phyloP scores from a whole-genome alignment of 345 rosid genomes.

The Hibiscus mutabilis region DNA sequence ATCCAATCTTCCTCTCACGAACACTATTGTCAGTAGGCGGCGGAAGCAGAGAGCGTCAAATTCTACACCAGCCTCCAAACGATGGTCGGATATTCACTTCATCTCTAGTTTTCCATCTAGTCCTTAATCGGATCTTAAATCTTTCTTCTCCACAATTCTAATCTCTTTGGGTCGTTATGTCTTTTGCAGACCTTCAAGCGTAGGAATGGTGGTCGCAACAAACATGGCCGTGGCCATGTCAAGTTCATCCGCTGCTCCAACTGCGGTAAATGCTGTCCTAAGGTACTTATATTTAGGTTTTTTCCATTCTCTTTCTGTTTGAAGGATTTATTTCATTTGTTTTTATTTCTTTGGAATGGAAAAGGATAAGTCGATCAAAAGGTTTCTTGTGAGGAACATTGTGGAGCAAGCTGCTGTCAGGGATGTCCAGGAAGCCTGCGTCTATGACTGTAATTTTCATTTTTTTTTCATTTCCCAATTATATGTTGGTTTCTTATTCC shows the following conservation, averaged over 20 bases:
- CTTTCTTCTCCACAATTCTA: background rate
- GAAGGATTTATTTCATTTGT: background rate
- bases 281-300: slow-evolving; percentile 25
- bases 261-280: slow-evolving; percentile 95
- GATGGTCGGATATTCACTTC: too few species aligned
- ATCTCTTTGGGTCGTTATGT: background rate
- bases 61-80: too few species aligned
- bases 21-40: too few species aligned
- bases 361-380: slow-evolving; percentile 83
- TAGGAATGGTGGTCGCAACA: slow-evolving; percentile 94
- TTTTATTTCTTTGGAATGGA: background rate
- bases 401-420: slow-evolving; percentile 94
- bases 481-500: background rate
- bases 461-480: background rate
- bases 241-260: slow-evolving; percentile 92
- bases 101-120: too few species aligned
- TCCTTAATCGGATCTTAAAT: too few species aligned
- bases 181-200: slow-evolving; percentile 78
- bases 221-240: slow-evolving; percentile 92
- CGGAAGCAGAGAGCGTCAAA: too few species aligned
- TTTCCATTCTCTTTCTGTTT: background rate
- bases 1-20: too few species aligned
- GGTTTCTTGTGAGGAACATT: slow-evolving; percentile 87
- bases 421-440: slow-evolving; percentile 92
- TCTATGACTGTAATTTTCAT: slow-evolving; percentile 48